Conservation (phyloP, 139 green algal species). For the Eudorina sp. region DNA sequence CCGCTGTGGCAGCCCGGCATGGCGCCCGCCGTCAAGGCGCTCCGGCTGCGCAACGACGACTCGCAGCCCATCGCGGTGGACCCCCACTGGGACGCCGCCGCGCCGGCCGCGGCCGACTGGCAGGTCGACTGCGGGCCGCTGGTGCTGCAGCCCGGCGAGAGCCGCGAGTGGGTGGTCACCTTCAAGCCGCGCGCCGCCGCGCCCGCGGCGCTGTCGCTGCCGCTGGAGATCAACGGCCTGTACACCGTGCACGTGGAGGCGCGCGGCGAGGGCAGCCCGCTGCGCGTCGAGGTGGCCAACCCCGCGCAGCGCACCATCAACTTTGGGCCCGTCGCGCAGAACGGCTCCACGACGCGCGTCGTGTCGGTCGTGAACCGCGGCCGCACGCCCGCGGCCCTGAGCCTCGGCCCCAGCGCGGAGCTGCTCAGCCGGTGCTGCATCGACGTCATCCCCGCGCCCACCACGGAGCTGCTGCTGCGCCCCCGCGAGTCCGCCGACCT, state of each 20-base stretch:
- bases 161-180: conserved; percentile 60
- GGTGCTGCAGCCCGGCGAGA: conserved; percentile 75
- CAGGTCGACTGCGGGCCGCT: conserved; percentile 58
- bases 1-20: conserved; percentile 76
- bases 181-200: conserved; percentile 68
- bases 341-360: conserved; percentile 45
- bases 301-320: conserved; percentile 65
- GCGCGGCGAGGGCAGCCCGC: conserved; percentile 69
- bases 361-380: conserved; percentile 75
- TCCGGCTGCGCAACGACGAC: conserved; percentile 81
- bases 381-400: conserved; percentile 62
- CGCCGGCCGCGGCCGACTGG: conserved; percentile 21
- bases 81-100: conserved; percentile 48
- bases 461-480: conserved; percentile 59
- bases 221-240: conserved; percentile 84
- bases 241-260: conserved; percentile 77
- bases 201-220: conserved; percentile 60
- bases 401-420: conserved; percentile 51
- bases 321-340: conserved; percentile 68
- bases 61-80: conserved; percentile 66
- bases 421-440: conserved; percentile 52
- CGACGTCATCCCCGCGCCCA: conserved; percentile 59
- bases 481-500: conserved; percentile 69
- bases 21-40: conserved; percentile 49
- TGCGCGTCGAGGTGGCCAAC: conserved; percentile 78